Percentiles rank a stretch among this genome's conserved stretches.
Conservation (phyloP, 108 stramenopile species). For the Skeletonema marinoi region DNA sequence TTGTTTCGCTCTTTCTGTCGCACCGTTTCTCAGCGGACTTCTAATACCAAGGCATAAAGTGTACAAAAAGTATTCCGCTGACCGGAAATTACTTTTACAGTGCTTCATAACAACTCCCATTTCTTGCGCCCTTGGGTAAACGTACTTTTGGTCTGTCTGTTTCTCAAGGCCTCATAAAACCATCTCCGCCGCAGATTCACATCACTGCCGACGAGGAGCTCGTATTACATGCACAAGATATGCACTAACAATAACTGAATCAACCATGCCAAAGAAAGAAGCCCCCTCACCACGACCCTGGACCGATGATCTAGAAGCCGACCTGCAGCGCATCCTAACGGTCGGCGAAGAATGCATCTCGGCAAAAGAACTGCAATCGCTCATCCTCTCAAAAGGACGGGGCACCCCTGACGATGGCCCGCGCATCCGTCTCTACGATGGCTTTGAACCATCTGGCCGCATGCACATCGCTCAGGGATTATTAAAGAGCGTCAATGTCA, state of each 20-base stretch:
- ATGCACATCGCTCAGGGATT: slow-evolving; percentile 99
- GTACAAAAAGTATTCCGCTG: no score
- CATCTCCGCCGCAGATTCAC: neutral
- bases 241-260: neutral
- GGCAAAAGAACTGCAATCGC: slow-evolving; percentile 56
- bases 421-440: slow-evolving; percentile 93
- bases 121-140: no score
- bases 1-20: no score
- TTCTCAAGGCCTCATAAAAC: neutral
- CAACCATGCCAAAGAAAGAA: slow-evolving; percentile 16
- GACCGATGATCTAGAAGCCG: slow-evolving; percentile 73
- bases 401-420: slow-evolving; percentile 37
- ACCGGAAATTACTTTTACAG: no score
- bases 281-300: slow-evolving; percentile 53
- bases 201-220: neutral
- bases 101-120: no score
- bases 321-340: slow-evolving; percentile 72
- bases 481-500: slow-evolving; percentile 96
- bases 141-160: neutral
- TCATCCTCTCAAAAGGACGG: slow-evolving; percentile 75
- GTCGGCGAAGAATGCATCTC: slow-evolving; percentile 93
- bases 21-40: no score
- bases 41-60: no score
- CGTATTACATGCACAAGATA: neutral
- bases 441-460: slow-evolving; percentile 98